Evolutionary conservation across 2,329 filamentous ascomycete species (phyloP).

Genomic region (Calcarisporium arbuscula): DNA sequence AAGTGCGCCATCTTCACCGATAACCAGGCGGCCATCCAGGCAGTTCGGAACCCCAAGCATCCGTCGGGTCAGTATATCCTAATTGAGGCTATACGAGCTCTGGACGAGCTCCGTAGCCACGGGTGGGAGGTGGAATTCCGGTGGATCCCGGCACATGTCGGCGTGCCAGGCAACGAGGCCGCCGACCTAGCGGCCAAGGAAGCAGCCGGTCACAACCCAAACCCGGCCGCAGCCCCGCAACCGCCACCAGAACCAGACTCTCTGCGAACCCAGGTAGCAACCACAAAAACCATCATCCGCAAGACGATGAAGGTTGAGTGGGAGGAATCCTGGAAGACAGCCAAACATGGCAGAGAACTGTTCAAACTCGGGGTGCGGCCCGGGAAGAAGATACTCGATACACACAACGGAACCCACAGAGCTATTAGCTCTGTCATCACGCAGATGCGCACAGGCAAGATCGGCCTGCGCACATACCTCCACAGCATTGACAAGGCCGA

Average conservation of each 20-base stretch:
- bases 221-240: slow-evolving; percentile 21
- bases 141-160: slow-evolving; percentile 15
- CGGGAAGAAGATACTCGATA: slow-evolving; percentile 8
- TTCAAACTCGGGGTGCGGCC: slow-evolving; percentile 8
- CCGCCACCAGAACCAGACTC: slow-evolving; percentile 4
- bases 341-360: slow-evolving; percentile 8
- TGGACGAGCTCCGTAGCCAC: slow-evolving; percentile 1
- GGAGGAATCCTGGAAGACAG: slow-evolving; percentile 5
- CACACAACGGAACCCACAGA: slow-evolving; percentile 11
- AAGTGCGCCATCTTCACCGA: slow-evolving; percentile 22
- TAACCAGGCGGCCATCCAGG: slow-evolving; percentile 24
- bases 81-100: slow-evolving; percentile 15
- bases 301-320: slow-evolving; percentile 8
- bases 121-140: slow-evolving; percentile 10
- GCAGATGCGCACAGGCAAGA: slow-evolving; percentile 21
- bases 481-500: slow-evolving; percentile 22
- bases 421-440: slow-evolving; percentile 19
- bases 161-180: slow-evolving; percentile 14
- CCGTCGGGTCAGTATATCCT: slow-evolving; percentile 23
- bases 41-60: slow-evolving; percentile 17
- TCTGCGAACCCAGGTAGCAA: slow-evolving; percentile 8
- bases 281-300: slow-evolving; percentile 10
- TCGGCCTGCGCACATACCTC: slow-evolving; percentile 20
- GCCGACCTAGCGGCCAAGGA: slow-evolving; percentile 22
- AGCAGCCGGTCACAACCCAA: slow-evolving; percentile 27